Conservation (phyloP, 345 rosid species). For the Eutrema japonicum region DNA sequence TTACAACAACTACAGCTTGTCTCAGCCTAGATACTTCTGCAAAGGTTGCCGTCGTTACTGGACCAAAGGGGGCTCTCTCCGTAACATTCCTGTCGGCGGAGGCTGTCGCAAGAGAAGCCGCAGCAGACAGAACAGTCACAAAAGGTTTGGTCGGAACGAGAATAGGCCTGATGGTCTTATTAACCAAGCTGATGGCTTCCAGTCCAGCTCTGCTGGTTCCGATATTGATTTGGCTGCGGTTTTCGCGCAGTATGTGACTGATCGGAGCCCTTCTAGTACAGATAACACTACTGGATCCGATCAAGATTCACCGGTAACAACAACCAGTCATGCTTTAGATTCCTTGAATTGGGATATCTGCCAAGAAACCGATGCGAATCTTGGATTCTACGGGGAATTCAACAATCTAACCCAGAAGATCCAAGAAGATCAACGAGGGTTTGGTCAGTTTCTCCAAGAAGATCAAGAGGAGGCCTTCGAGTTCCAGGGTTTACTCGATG, state of each 20-base stretch:
- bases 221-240: slow-evolving; percentile 72
- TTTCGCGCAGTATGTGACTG: slow-evolving; percentile 68
- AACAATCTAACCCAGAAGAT: slow-evolving; percentile 14
- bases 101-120: slow-evolving; percentile 81
- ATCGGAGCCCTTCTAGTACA: slow-evolving; percentile 41
- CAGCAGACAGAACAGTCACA: slow-evolving; percentile 44
- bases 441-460: slow-evolving; percentile 35
- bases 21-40: slow-evolving; percentile 89
- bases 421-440: slow-evolving; percentile 29
- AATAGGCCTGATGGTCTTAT: slow-evolving; percentile 35
- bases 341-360: slow-evolving; percentile 42
- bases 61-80: slow-evolving; percentile 88
- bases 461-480: slow-evolving; percentile 41
- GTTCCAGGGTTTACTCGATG: slow-evolving; percentile 46
- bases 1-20: slow-evolving; percentile 90
- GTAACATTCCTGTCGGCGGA: slow-evolving; percentile 88
- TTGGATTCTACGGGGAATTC: slow-evolving; percentile 34
- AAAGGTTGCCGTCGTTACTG: slow-evolving; percentile 84
- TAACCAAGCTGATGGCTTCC: slow-evolving; percentile 30
- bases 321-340: slow-evolving; percentile 32
- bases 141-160: slow-evolving; percentile 39
- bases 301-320: slow-evolving; percentile 41
- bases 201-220: slow-evolving; percentile 28
- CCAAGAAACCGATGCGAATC: slow-evolving; percentile 37
- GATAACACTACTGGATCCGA: slow-evolving; percentile 41